Evolutionary conservation across 1,139 yeast species (phyloP), one percentile per base, ranked within the genome.

Genomic region (Hyphopichia burtonii): DNA sequence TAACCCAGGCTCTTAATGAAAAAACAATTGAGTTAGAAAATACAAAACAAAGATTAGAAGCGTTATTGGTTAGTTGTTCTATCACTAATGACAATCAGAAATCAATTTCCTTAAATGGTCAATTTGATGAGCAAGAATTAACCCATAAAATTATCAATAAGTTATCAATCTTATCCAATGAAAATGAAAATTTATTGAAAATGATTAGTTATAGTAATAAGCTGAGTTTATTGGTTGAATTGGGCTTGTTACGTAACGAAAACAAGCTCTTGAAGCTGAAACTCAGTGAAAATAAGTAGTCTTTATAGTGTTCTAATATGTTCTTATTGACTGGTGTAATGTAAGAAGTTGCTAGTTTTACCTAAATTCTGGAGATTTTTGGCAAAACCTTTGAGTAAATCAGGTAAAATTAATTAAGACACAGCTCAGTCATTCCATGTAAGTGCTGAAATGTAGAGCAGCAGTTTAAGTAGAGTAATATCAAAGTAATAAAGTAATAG

Each of bases 61-160:
- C 86, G 15, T 53, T 86, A n/a, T 56, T 84, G 31, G 68, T 66
- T 12, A 59, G 68, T 31, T 45, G 58, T 33, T 46, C 63, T 31
- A 51, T 65, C 53, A 50, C 47, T 42, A 48, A 44, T 31, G 43
- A 43, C 27, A 7, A 43, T 8, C 41, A 27, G 25, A 23, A 46
- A n/a, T 39, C 31, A 22, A 58, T 67, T 30, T 75, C 79, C 3
- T 66, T 68, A 31, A 59, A 65, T 43, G 86, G 86, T 2, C 69
- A 82, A 42, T 82, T 76, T 53, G 95, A 88, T 54, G 86, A 82
- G 38, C 81, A 85, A 51, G 93, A 87, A 49, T 64, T 88, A 40
- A 82, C 93, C 8, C 96, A 89, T 57, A 83, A 86, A 51, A 78
- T 87, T 43, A 71, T 88, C 40, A 73, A 77, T 39, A 82, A 88